A percentile compares a stretch with the other conserved stretches of the same genome.
Conservation (phyloP, 768 basidiomycete species). For the Lentinula sp. region DNA sequence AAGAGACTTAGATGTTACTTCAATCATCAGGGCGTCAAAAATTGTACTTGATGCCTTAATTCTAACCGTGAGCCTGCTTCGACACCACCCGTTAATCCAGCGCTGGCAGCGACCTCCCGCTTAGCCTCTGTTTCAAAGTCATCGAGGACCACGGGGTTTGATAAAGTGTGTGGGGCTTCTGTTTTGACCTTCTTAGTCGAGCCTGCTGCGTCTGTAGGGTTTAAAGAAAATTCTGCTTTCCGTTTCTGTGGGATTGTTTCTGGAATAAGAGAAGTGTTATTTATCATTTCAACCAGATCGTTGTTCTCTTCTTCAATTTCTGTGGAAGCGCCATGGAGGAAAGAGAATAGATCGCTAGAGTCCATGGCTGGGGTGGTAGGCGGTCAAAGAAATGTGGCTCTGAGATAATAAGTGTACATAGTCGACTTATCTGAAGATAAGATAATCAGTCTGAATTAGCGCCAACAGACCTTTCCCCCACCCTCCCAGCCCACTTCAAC, state of each 20-base stretch:
- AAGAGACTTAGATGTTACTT: background rate
- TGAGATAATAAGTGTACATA: too few relatives aligned
- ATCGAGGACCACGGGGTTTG: constrained; percentile 78
- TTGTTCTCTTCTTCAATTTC: constrained; percentile 31
- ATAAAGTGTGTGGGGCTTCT: constrained; percentile 14
- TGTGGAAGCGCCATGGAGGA: constrained; percentile 43
- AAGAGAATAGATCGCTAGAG: constrained; percentile 60
- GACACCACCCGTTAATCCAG: constrained; percentile 73
- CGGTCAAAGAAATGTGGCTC: too few relatives aligned
- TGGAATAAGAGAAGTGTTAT: constrained; percentile 10
- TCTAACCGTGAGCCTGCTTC: constrained; percentile 68
- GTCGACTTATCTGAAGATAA: too few relatives aligned
- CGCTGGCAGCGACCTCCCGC: constrained; percentile 84
- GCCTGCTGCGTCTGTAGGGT: constrained; percentile 30
- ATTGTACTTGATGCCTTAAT: constrained; percentile 70
- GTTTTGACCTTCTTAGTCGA: constrained; percentile 36
- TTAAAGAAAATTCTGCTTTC: constrained; percentile 29
- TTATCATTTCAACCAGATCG: constrained; percentile 21
- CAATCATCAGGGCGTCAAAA: background rate
- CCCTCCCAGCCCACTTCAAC: too few relatives aligned
- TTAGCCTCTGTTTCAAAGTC: constrained; percentile 94
- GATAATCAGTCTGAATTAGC: too few relatives aligned
- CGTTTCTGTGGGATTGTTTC: constrained; percentile 28
- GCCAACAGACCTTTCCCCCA: too few relatives aligned
- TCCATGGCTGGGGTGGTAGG: constrained; percentile 23